These are phyloP conservation scores for Mycena crocata DNA, from an alignment of 768 basidiomycete species.

Conservation along the genomic window DNA sequence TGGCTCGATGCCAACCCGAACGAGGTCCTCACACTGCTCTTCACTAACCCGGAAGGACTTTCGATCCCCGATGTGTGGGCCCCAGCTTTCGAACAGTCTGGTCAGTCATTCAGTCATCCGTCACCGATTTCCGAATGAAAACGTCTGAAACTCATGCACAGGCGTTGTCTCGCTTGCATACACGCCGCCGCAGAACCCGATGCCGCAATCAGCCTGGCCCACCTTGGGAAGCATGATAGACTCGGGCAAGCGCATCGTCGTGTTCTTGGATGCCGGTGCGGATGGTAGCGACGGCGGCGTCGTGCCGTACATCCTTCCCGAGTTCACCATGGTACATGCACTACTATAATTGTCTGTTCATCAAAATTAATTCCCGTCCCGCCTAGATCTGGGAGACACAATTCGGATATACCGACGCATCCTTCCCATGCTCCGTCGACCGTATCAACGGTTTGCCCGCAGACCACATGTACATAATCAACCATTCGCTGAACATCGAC, in stretches of 20 bases:
- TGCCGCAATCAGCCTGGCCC: conserved; percentile 54
- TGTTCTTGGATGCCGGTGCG: conserved; percentile 55
- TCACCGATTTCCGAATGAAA: background rate
- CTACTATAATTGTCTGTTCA: background rate
- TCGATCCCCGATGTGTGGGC: conserved; percentile 61
- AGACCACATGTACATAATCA: conserved; percentile 55
- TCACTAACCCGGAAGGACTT: conserved; percentile 72
- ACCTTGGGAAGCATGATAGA: conserved; percentile 61
- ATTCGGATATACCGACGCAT: conserved; percentile 45
- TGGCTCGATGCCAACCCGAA: conserved; percentile 72
- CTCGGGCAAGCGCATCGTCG: conserved; percentile 56
- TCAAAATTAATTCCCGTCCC: background rate
- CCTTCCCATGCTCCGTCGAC: conserved; percentile 52
- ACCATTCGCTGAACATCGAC: conserved; percentile 50
- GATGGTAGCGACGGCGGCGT: conserved; percentile 16
- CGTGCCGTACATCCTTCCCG: conserved; percentile 51
- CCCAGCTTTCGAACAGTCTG: conserved; percentile 62
- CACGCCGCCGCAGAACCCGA: conserved; percentile 57
- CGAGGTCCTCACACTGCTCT: conserved; percentile 73
- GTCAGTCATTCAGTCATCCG: conserved; percentile 38
- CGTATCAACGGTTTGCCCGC: conserved; percentile 44
- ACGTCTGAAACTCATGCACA: conserved; percentile 26
- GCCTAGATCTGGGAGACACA: conserved; percentile 52
- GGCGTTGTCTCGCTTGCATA: conserved; percentile 60
- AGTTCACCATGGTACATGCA: conserved; percentile 47